Evolutionary conservation across 768 basidiomycete genomes (phyloP), one percentile per base, ranked within the genome.

Genomic region (Hygrocybe coccinea): DNA sequence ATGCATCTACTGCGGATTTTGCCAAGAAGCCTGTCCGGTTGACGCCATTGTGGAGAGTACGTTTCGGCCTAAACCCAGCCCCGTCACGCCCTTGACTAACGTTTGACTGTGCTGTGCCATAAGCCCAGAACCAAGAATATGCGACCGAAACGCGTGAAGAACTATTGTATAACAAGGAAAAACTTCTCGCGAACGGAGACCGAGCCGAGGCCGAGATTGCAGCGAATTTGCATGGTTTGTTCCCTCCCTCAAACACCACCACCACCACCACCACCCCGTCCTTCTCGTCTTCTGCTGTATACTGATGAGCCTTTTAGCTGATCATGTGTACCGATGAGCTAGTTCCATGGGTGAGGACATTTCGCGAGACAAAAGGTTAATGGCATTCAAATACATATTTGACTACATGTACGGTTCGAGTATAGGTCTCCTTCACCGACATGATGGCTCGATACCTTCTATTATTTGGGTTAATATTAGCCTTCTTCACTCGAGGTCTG

Each of bases 1-100:
- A 79, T 98, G 97, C 75, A 99, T 99, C 66, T 99, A 99, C 78
- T 99, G 97, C 73, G 97, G 97, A 52, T 98, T 97, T 80, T 98
- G 97, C 72, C 95, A 98, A 73, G 97, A 98, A 75, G 97, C 97
- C 29, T 99, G 97, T 70, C 97, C 97, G 2, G 97, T 98, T 55
- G 97, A 98, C 73, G 97, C 97, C 57, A 98, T 99, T 64, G 97
- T 99, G 53, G 97, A 98, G 78, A 95, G 95, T 95, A 68, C 61
- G 91, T 76, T 39, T 50, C 22, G 15, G 36, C 51, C n/a, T 41
- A 22, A 43, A 12, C 46, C 51, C 8, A 37, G 50, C 45, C 47
- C 22, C 37, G 52, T 52, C 34, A 58, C 29, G 10, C 22, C 53
- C 62, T 47, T 58, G 44, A 34, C 55, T 43, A 52, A 17, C 53